These are phyloP conservation scores for Macadamia tetraphylla DNA, from an alignment of 164 flowering plant species.

Conservation along the genomic window DNA sequence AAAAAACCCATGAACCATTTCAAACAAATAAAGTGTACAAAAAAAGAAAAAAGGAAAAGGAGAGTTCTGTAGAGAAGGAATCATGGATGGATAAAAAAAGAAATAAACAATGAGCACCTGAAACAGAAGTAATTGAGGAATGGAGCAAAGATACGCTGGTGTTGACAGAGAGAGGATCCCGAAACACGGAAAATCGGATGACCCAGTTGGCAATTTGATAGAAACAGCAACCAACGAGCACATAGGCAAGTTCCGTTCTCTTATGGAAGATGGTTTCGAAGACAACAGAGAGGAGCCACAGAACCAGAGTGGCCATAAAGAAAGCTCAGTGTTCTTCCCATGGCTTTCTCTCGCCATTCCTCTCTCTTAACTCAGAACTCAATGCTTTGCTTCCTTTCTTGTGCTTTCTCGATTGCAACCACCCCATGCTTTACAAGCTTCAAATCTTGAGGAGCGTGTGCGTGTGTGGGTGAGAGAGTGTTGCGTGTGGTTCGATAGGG, in stretches of 20 bases:
- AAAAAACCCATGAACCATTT: background rate
- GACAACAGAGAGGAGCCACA: conserved; percentile 72
- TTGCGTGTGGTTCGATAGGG: no score
- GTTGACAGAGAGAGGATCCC: conserved; percentile 82
- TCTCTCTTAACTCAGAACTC: no score
- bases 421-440: no score
- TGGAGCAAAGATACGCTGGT: conserved; percentile 85
- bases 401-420: no score
- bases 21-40: background rate
- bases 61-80: background rate
- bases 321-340: conserved; percentile 39
- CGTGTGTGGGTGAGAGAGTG: no score
- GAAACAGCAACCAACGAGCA: conserved; percentile 56
- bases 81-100: background rate
- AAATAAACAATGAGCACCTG: conserved; percentile 37
- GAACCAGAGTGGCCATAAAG: conserved; percentile 71
- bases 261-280: conserved; percentile 62
- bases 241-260: conserved; percentile 46
- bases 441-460: no score
- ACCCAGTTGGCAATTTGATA: conserved; percentile 71
- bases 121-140: conserved; percentile 63
- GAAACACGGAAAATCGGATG: conserved; percentile 45
- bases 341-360: conserved; percentile 17
- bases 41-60: background rate
- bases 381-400: no score